A percentile compares a stretch with the other conserved stretches of the same genome.
phyloP scores from a whole-genome alignment of 2,329 filamentous ascomycete genomes.

The Coccinonectria pachysandricola region DNA sequence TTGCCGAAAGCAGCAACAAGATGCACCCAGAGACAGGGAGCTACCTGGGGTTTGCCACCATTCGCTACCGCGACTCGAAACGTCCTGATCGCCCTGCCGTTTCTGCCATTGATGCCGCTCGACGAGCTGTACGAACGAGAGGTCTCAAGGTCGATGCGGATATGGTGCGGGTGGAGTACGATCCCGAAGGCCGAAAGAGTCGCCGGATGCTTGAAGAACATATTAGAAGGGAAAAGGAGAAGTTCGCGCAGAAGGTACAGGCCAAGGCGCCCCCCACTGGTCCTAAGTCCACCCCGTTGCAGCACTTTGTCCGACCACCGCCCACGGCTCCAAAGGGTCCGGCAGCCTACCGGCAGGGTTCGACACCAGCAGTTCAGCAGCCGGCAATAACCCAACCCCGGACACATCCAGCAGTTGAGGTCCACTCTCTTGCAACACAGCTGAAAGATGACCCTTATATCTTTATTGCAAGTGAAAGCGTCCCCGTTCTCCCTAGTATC shows the following conservation, averaged over 20 bases:
- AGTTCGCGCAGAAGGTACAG: constrained; percentile 43
- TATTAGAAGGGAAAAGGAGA: constrained; percentile 57
- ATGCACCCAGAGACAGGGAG: constrained; percentile 91
- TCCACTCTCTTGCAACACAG: constrained; percentile 54
- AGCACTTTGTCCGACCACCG: constrained; percentile 42
- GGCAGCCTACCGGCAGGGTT: constrained; percentile 41
- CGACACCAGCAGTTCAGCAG: constrained; percentile 18
- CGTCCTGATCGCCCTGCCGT: constrained; percentile 32
- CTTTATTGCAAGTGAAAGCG: constrained; percentile 76
- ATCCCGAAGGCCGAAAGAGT: constrained; percentile 79
- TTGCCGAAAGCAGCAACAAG: constrained; percentile 84
- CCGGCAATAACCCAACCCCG: constrained; percentile 18
- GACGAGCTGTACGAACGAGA: constrained; percentile 65
- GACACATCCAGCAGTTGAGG: constrained; percentile 46
- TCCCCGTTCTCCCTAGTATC: constrained; percentile 78
- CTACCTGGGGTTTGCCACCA: constrained; percentile 85
- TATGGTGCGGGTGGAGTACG: constrained; percentile 72
- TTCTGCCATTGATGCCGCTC: constrained; percentile 70
- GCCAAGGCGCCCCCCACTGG: constrained; percentile 28
- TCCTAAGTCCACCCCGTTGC: constrained; percentile 22
- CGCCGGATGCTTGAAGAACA: constrained; percentile 65
- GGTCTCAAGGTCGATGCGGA: constrained; percentile 71
- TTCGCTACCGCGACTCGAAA: constrained; percentile 73
- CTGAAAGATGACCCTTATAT: constrained; percentile 78
- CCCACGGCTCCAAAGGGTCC: constrained; percentile 83